phyloP scores from a whole-genome alignment of 805 yeast species.

The Wickerhamomyces tratensis region DNA sequence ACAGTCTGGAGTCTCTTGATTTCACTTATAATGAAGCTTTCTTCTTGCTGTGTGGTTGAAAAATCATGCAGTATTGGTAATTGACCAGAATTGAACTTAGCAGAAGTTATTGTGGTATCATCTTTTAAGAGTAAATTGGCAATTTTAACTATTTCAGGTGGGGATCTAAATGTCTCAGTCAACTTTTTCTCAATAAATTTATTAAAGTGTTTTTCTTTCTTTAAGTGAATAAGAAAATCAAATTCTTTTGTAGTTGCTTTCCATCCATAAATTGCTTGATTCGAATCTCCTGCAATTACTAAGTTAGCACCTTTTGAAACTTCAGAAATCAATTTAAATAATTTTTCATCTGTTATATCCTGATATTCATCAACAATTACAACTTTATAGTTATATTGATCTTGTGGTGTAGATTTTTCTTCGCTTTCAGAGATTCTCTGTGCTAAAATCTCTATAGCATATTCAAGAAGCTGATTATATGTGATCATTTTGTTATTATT shows the following conservation, averaged over 20 bases:
- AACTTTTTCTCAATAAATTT: constrained; percentile 20
- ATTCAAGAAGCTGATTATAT: no score
- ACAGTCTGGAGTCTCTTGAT: no score
- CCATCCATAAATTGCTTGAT: constrained; percentile 63
- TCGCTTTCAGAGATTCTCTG: constrained; percentile 21
- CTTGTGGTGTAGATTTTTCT: constrained; percentile 2
- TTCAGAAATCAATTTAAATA: constrained; percentile 33
- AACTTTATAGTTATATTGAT: constrained; percentile 21
- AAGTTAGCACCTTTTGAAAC: constrained; percentile 37
- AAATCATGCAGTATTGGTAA: no score
- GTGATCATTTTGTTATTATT: no score
- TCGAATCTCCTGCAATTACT: constrained; percentile 61
- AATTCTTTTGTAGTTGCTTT: constrained; percentile 39
- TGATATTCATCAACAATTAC: constrained; percentile 68
- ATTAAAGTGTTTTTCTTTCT: constrained; percentile 7
- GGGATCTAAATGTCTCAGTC: no score
- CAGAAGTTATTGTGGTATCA: no score
- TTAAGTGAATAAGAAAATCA: constrained; percentile 14
- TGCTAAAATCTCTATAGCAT: constrained; percentile 7
- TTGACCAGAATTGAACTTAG: no score
- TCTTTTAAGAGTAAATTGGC: no score
- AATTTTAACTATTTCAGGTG: no score
- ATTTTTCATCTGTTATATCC: constrained; percentile 43
- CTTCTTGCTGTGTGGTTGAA: no score
- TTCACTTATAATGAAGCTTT: no score